These are phyloP conservation scores for Phaeotremella fagi DNA, from an alignment of 768 basidiomycete genomes.

Conservation along the genomic window DNA sequence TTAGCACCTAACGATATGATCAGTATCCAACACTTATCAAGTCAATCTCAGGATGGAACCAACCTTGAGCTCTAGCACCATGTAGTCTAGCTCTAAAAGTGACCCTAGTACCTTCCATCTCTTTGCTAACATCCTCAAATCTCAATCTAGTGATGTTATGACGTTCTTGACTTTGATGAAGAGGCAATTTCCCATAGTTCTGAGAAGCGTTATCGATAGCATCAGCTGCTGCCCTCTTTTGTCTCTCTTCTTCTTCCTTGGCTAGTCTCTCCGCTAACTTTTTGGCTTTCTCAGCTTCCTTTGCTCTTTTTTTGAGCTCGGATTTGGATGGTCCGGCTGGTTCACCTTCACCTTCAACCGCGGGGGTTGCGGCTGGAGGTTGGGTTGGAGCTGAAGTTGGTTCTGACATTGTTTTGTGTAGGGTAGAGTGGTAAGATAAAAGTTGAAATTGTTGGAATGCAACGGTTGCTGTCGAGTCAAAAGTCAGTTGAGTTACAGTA, in stretches of 20 bases:
- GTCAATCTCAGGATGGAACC: not conserved
- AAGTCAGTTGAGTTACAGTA: too few relatives aligned
- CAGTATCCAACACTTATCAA: not conserved
- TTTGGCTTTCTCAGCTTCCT: slow-evolving; percentile 82
- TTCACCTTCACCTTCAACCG: slow-evolving; percentile 34
- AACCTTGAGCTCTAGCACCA: slow-evolving; percentile 78
- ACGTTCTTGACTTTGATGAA: slow-evolving; percentile 86
- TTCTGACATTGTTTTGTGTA: slow-evolving; percentile 13
- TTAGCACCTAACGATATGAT: slow-evolving; percentile 60
- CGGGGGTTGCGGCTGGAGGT: slow-evolving; percentile 1
- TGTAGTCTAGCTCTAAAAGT: slow-evolving; percentile 85
- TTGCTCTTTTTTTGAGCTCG: slow-evolving; percentile 85
- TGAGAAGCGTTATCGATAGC: slow-evolving; percentile 54
- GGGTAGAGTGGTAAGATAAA: not conserved
- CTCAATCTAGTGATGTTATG: slow-evolving; percentile 38
- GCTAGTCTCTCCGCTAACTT: slow-evolving; percentile 82
- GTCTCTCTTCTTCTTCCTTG: slow-evolving; percentile 67
- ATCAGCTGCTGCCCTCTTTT: slow-evolving; percentile 50
- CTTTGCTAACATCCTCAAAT: slow-evolving; percentile 57
- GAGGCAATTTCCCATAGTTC: slow-evolving; percentile 79
- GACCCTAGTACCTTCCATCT: slow-evolving; percentile 67
- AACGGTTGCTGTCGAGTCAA: too few relatives aligned
- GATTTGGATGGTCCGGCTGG: slow-evolving; percentile 64
- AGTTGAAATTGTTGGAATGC: not conserved
- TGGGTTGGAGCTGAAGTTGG: not conserved